Evolutionary conservation across 106 monocot species (phyloP), one percentile per base, ranked within the genome.

Genomic region (Acanthochlamys bracteata): DNA sequence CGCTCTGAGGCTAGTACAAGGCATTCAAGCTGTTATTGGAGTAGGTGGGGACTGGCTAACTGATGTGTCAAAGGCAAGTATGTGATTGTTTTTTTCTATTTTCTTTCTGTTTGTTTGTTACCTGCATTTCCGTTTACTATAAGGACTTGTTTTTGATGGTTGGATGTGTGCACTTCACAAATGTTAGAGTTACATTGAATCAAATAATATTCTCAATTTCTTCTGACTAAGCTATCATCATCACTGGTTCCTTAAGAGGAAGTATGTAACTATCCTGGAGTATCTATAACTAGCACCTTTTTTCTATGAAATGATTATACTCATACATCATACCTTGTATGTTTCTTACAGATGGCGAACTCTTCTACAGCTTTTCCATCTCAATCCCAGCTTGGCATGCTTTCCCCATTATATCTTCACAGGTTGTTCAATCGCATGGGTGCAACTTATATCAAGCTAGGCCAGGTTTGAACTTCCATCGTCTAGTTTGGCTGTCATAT

Each of bases 381-480:
- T 39, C 66, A 82, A 64, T 21, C 82, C 73, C 86, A 76, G 71
- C 71, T 81, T 24, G 89, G 93, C 70, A 76, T 95, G 58, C 67
- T 96, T 72, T 96, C 95, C 23, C 95, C 95, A 17, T 40, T 87
- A 65, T 96, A 96, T 76, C 67, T 96, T 53, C 75, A 90, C 27
- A 90, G 57, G 67, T 61, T 96, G 54, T 96, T 96, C 74, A 90
- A 96, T 74, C 80, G 90, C 56, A 84, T 96, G 90, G 95, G 95
- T 68, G 95, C 90, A 73, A 96, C 95, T 58, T 90, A 96, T 54
- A 96, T 96, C 71, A 96, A 96, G 70, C 69, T 90, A 63, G 95
- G 95, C 17, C 95, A 96, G 87, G 95, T 90, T 75, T 64, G 69
- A 10, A 3, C 10, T 1, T 3, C 12, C 12, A 14, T 49, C 10